Evolutionary conservation across 331 rosid species (phyloP).

Genomic region (Malus hybrid): DNA sequence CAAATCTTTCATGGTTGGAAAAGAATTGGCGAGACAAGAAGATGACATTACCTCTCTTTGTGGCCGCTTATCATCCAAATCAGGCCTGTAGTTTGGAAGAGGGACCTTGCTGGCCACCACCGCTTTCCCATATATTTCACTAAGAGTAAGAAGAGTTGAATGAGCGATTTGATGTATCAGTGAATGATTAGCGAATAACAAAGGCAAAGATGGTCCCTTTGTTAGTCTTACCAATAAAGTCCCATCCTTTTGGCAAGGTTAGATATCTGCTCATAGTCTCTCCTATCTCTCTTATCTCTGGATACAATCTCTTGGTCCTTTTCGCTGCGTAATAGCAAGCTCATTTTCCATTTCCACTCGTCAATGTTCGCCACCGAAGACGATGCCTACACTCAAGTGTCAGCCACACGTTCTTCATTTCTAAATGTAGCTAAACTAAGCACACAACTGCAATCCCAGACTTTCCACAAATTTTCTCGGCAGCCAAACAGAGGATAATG

Average conservation of each 20-base stretch:
- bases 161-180: background rate
- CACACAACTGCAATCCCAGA: background rate
- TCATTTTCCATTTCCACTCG: slow-evolving; percentile 98
- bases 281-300: slow-evolving; percentile 77
- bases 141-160: slow-evolving; percentile 15
- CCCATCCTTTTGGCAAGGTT: slow-evolving; percentile 94
- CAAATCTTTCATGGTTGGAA: slow-evolving; percentile 2
- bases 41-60: slow-evolving; percentile 70
- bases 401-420: background rate
- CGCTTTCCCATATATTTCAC: slow-evolving; percentile 86
- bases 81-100: slow-evolving; percentile 95
- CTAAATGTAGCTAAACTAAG: background rate
- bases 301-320: slow-evolving; percentile 92
- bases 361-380: slow-evolving; percentile 94
- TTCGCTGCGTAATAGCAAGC: slow-evolving; percentile 73
- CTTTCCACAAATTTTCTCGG: background rate
- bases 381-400: slow-evolving; percentile 45
- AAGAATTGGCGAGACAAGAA: background rate
- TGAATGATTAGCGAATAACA: background rate
- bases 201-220: background rate
- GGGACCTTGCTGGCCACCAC: slow-evolving; percentile 94
- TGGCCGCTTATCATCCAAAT: slow-evolving; percentile 97
- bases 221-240: slow-evolving; percentile 52
- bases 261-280: slow-evolving; percentile 93
- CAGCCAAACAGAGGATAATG: background rate